These are phyloP conservation scores for Penicillium fuscoglaucum DNA, from an alignment of 2,329 filamentous ascomycete genomes.

Conservation along the genomic window DNA sequence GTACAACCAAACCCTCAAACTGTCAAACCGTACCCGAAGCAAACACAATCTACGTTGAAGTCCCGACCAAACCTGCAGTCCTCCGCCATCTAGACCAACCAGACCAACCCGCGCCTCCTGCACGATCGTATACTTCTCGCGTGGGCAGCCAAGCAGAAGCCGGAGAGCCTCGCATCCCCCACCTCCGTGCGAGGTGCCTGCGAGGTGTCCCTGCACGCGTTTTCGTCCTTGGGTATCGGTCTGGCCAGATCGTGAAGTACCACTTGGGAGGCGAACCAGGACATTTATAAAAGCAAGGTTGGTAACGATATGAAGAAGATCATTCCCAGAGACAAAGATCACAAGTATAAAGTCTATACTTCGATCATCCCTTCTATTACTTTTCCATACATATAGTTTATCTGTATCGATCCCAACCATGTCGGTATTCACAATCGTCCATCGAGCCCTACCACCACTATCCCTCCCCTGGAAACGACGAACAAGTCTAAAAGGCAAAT, in stretches of 20 bases:
- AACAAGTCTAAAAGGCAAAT: slow-evolving; percentile 20
- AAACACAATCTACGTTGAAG: slow-evolving; percentile 15
- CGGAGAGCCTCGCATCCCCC: slow-evolving; percentile 17
- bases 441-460: slow-evolving; percentile 24
- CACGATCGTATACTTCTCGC: slow-evolving; percentile 18
- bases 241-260: slow-evolving; percentile 13
- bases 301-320: slow-evolving; percentile 1
- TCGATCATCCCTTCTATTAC: neutral
- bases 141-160: slow-evolving; percentile 24
- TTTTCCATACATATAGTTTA: neutral
- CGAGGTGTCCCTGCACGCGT: slow-evolving; percentile 20
- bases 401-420: slow-evolving; percentile 9
- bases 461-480: slow-evolving; percentile 21
- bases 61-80: slow-evolving; percentile 24
- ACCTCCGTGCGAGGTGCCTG: slow-evolving; percentile 22
- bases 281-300: slow-evolving; percentile 9
- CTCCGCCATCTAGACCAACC: slow-evolving; percentile 17
- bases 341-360: neutral
- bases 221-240: slow-evolving; percentile 19
- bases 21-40: neutral
- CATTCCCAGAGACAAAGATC: neutral
- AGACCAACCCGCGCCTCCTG: slow-evolving; percentile 9
- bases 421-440: slow-evolving; percentile 23
- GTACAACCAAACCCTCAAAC: neutral
- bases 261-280: neutral